Evolutionary conservation across 1,139 yeast species (phyloP), one percentile per base, ranked within the genome.

Genomic region (Kodamaea alishanica): DNA sequence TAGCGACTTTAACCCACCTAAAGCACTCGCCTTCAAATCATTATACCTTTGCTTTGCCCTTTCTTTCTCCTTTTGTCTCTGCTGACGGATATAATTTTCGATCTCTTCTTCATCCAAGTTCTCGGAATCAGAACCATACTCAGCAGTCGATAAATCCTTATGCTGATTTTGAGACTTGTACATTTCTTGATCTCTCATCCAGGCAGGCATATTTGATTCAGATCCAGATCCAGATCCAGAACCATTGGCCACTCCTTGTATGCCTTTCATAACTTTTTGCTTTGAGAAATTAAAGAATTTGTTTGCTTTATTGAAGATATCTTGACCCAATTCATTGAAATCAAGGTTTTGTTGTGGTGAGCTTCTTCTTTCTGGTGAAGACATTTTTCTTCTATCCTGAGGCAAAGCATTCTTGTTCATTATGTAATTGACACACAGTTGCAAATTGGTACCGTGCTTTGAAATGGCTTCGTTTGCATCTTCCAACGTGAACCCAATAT

Each of bases 401-500:
- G 37, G 38, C 9, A 36, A 34, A 2, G 45, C 37, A 11, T 42
- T 42, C 28, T 41, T 45, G 35, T 67, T 70, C 87, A 86, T 82
- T 33, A 87, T 67, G 46, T 65, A 76, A 38, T 81, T 80, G 28
- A 85, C 84, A 29, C 95, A 90, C 29, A 67, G 72, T 47, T 81
- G 78, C 8, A 85, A 66, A 49, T 84, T 77, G 24, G 71, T 51
- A 0, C 90, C 92, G n/a, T 67, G 61, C 20, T 64, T 58, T 12
- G 65, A 68, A 31, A 87, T 67, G 0, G 95, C 95, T 6, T 66
- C 64, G 31, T 70, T 73, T 4, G 94, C 79, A 37, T 73, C 77
- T 2, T 78, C 82, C 1, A 75, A 63, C 1, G 82, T 63, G 51
- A 87, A 87, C 2, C 96, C 95, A 76, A 87, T 86, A 45, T 87